A percentile compares a stretch with the other conserved stretches of the same genome.
Evolutionary conservation across 495 filamentous ascomycete genomes (phyloP).

Genomic region (Extremus antarcticus): DNA sequence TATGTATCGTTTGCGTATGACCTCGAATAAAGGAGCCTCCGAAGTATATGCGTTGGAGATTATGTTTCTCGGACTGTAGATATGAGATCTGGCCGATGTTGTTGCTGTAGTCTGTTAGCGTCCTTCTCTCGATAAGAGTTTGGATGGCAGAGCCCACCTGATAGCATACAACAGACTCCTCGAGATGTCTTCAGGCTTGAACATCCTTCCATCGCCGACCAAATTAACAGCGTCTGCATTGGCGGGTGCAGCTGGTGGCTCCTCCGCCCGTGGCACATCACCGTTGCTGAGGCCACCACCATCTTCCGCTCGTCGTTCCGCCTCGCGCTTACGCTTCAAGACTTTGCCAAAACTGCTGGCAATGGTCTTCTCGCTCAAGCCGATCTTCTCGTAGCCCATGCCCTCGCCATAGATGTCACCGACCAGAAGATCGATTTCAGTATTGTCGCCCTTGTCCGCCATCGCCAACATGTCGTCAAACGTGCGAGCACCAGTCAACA

Average conservation of each 20-base stretch:
- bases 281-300: constrained; percentile 49
- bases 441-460: constrained; percentile 89
- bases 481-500: constrained; percentile 77
- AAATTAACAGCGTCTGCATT: constrained; percentile 4
- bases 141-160: constrained; percentile 39
- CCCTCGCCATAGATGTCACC: constrained; percentile 97
- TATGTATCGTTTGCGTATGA: constrained; percentile 95
- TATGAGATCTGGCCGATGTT: constrained; percentile 98
- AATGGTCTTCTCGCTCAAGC: constrained; percentile 84
- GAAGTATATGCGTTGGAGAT: constrained; percentile 88
- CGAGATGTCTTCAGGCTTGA: constrained; percentile 56
- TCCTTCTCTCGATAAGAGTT: too few relatives aligned
- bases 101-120: constrained; percentile 47
- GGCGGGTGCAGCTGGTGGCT: not conserved
- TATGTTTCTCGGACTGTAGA: constrained; percentile 84
- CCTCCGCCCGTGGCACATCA: constrained; percentile 25
- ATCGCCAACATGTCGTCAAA: constrained; percentile 95
- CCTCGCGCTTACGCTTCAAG: constrained; percentile 69
- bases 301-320: constrained; percentile 69
- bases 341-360: constrained; percentile 96
- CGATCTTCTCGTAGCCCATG: constrained; percentile 88
- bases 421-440: constrained; percentile 89
- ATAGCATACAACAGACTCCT: constrained; percentile 71
- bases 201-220: constrained; percentile 31
- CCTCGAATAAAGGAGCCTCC: constrained; percentile 94